Evolutionary conservation across 768 basidiomycete species (phyloP), one percentile per base, ranked within the genome.

Genomic region (Lactifluus subvellereus): DNA sequence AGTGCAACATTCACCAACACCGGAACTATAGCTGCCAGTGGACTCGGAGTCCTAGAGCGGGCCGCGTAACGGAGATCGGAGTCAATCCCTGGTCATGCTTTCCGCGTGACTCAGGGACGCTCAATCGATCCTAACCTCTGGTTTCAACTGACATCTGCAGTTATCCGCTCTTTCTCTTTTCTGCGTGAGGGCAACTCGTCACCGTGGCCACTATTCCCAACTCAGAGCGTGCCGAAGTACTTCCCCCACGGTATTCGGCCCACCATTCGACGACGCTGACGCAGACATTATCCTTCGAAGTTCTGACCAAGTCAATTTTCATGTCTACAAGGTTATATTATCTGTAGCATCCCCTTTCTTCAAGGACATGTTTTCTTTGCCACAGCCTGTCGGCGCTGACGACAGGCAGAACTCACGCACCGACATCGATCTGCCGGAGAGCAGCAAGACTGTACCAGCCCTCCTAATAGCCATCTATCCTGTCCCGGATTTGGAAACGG

Each of bases 321-420:
- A 13, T 8, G 45, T 61, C 13, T 54, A 55, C 53, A 38, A n/a
- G 22, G 33, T 22, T 9, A 55, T 55, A 43, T 55, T 61, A 37
- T 47, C 45, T 22, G 30, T 38, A 37, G 33, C 60, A 37, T 60
- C 60, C n/a, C 60, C 53, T 14, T 22, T 61, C 53, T 61, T 61
- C 45, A 32, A 38, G 33, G 32, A 6, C 5, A 50, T 38, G 37
- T 59, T 51, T 18, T 51, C 48, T n/a, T 33, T 37, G 7, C 53
- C 22, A 16, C 43, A 43, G 20, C 18, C 14, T 10, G 33, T 22
- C 22, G 22, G 22, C 2, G 22, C 22, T 22, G 22, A 22, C 22
- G 22, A 18, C 33, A 16, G n/a, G 22, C 9, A 43, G 30, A 30
- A 43, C 1, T 35, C 40, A 6, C 42, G 30, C 43, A 18, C 58